These are phyloP conservation scores for Ophiostoma tasmaniense DNA, from an alignment of 2,329 filamentous ascomycete species.

Conservation along the genomic window DNA sequence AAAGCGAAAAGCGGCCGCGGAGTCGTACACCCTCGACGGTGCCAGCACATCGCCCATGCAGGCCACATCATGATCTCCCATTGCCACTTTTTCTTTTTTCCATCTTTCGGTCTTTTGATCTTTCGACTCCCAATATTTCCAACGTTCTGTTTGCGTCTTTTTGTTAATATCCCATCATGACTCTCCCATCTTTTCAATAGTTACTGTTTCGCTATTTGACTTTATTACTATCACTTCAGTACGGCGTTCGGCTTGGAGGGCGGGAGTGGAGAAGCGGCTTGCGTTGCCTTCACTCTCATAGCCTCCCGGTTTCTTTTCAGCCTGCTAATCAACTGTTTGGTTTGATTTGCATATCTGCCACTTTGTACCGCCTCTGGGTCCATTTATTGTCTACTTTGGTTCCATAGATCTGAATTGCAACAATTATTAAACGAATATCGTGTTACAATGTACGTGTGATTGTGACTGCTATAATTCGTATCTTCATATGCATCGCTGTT, in stretches of 20 bases:
- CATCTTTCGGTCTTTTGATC: neutral
- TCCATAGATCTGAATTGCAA: neutral
- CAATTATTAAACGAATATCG: too few relatives aligned
- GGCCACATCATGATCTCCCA: neutral
- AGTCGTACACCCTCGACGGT: neutral
- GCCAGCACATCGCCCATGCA: neutral
- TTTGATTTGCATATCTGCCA: neutral
- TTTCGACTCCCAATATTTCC: neutral
- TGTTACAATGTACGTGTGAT: too few relatives aligned
- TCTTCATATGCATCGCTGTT: neutral
- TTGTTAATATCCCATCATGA: neutral
- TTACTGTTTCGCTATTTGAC: neutral
- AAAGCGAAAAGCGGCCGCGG: neutral
- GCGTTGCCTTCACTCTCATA: neutral
- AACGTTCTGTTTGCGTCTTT: neutral
- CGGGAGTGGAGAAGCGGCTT: neutral
- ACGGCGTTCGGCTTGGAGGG: conserved; percentile 1
- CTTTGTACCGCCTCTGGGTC: neutral
- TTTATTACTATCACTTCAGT: neutral
- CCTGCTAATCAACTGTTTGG: neutral
- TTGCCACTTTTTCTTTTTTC: neutral
- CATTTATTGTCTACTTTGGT: neutral
- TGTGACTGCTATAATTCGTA: neutral
- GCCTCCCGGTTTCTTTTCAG: neutral
- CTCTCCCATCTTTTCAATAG: neutral